A percentile compares a stretch with the other conserved stretches of the same genome.
Conservation (phyloP, 306 rosid genomes). For the Casuarina cunninghamiana region DNA sequence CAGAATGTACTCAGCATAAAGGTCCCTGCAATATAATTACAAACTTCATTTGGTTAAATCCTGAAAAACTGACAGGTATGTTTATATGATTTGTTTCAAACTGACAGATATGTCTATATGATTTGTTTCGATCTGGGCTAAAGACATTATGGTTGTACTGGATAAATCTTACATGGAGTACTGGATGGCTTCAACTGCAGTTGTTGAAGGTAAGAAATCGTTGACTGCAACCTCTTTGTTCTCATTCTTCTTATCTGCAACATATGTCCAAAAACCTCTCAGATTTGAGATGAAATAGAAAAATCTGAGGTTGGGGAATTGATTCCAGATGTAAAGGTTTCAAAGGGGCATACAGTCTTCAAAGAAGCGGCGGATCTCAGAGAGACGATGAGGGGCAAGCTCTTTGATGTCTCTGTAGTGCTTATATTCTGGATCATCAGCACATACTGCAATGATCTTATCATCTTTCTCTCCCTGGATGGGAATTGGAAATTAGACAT, state of each 20-base stretch:
- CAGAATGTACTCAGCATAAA: constrained; percentile 83
- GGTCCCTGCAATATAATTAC: constrained; percentile 72
- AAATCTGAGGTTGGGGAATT: constrained; percentile 7
- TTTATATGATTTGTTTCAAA: not conserved
- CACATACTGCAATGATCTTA: constrained; percentile 96
- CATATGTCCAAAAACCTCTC: constrained; percentile 41
- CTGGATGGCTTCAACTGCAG: constrained; percentile 85
- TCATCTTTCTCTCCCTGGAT: constrained; percentile 95
- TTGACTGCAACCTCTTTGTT: constrained; percentile 97
- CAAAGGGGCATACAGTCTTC: constrained; percentile 85
- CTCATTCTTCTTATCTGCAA: constrained; percentile 90
- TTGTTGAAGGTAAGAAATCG: constrained; percentile 69
- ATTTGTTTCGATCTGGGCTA: not conserved
- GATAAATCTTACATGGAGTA: constrained; percentile 65
- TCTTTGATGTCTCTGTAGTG: constrained; percentile 75
- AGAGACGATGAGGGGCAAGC: constrained; percentile 92
- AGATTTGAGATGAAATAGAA: constrained; percentile 5
- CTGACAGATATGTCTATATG: not conserved
- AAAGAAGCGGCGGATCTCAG: constrained; percentile 91
- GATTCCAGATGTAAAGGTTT: not conserved
- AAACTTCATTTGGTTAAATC: constrained; percentile 18
- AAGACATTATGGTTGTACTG: not conserved
- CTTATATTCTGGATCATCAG: constrained; percentile 94
- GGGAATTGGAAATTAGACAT: constrained; percentile 11
- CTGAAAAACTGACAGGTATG: constrained; percentile 5